A percentile compares a stretch with the other conserved stretches of the same genome.
These are phyloP conservation scores for Penicillium frequentans DNA, from an alignment of 2,329 filamentous ascomycete genomes.

Conservation along the genomic window DNA sequence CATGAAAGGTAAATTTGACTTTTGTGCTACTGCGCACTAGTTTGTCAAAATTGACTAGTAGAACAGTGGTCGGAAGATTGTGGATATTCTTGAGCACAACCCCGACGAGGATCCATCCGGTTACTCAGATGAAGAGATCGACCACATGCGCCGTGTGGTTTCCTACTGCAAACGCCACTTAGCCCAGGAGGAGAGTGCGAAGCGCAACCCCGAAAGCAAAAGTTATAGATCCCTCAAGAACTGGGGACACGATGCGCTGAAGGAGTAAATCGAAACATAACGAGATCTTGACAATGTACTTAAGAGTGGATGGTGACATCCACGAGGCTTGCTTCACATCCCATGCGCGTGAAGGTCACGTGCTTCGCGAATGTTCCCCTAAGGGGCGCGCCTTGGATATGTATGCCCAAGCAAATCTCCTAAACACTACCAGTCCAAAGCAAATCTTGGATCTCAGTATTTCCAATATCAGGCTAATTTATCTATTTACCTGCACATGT, in stretches of 20 bases:
- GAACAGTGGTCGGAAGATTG: constrained; percentile 60
- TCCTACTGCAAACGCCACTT: constrained; percentile 67
- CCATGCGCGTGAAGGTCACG: no score
- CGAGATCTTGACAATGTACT: neutral
- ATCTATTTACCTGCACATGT: neutral
- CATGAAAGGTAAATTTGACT: constrained; percentile 51
- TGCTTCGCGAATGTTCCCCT: no score
- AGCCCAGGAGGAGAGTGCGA: constrained; percentile 61
- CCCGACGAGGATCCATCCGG: constrained; percentile 56
- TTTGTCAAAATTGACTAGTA: neutral
- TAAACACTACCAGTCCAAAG: no score
- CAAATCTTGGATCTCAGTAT: no score
- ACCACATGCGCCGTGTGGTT: constrained; percentile 64
- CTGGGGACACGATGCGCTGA: constrained; percentile 59
- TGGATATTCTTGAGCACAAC: constrained; percentile 63
- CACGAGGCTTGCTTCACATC: neutral
- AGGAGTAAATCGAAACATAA: constrained; percentile 28
- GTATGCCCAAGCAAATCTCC: no score
- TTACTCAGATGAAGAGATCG: constrained; percentile 58
- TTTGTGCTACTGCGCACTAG: neutral
- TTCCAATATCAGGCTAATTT: neutral
- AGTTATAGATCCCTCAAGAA: constrained; percentile 63
- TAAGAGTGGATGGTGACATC: neutral
- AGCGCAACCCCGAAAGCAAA: constrained; percentile 56
- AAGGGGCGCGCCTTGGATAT: no score